Evolutionary conservation across 257 asterid genomes (phyloP).

Genomic region (Catharanthus roseus): DNA sequence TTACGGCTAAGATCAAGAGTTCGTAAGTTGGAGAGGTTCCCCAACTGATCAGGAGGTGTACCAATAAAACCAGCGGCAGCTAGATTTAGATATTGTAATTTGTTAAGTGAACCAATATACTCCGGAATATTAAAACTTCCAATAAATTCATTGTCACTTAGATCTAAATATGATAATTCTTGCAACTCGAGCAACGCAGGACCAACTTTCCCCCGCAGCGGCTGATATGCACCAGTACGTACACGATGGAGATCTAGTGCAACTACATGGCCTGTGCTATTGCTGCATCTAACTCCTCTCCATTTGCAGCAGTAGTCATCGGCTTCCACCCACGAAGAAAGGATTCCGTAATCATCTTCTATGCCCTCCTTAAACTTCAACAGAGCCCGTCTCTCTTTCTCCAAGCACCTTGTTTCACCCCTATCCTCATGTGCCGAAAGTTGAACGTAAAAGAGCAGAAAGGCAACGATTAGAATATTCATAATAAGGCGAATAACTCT

Average conservation of each 20-base stretch:
- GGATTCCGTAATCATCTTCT: background rate
- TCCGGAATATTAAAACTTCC: background rate
- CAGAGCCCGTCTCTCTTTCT: background rate
- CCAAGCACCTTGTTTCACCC: background rate
- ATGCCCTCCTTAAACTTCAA: background rate
- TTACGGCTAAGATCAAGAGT: slow-evolving; percentile 5
- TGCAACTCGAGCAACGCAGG: background rate
- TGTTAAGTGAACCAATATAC: background rate
- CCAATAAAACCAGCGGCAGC: background rate
- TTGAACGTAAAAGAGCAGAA: no score
- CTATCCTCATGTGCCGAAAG: no score
- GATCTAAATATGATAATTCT: background rate
- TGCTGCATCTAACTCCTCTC: slow-evolving; percentile 31
- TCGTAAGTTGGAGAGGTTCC: background rate
- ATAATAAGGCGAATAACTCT: no score
- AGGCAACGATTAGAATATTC: no score
- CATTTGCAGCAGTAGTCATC: slow-evolving; percentile 46
- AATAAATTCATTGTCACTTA: background rate
- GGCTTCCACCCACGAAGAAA: slow-evolving; percentile 24
- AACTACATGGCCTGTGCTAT: slow-evolving; percentile 25
- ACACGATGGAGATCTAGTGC: slow-evolving; percentile 14
- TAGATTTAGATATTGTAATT: background rate
- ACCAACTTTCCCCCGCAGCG: slow-evolving; percentile 27
- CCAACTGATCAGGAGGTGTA: background rate
- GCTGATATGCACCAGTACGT: background rate